Evolutionary conservation across 73 alveolate genomes (phyloP).

Genomic region (Blepharisma japonicum): DNA sequence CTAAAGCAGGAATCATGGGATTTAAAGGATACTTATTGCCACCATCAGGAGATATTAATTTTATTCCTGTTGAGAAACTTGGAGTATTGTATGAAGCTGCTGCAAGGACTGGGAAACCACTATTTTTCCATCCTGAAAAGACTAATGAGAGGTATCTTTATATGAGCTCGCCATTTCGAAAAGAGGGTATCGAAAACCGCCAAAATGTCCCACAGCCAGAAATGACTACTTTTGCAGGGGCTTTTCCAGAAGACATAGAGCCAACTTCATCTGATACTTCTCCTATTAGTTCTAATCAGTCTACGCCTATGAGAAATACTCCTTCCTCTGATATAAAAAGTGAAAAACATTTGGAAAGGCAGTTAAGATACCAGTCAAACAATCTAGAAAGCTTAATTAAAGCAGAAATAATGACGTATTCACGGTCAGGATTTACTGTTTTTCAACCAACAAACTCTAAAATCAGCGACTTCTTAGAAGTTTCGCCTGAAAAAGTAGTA

Average conservation of each 20-base stretch:
- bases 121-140: background rate
- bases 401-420: background rate
- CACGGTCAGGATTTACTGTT: background rate
- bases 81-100: background rate
- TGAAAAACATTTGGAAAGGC: background rate
- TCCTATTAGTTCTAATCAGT: background rate
- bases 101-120: background rate
- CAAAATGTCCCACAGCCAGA: background rate
- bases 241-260: constrained; percentile 5
- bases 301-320: background rate
- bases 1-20: background rate
- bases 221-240: background rate
- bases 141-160: background rate
- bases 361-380: background rate
- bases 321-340: background rate
- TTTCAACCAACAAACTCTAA: background rate
- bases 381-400: background rate
- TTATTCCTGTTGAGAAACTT: background rate
- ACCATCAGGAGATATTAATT: background rate
- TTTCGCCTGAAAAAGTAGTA: background rate
- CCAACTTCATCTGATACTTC: background rate
- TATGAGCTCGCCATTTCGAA: constrained; percentile 4
- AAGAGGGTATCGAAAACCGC: background rate
- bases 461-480: background rate
- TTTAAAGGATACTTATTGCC: background rate